These are phyloP conservation scores for Rubia yunnanensis DNA, from an alignment of 257 asterid species.

Conservation along the genomic window DNA sequence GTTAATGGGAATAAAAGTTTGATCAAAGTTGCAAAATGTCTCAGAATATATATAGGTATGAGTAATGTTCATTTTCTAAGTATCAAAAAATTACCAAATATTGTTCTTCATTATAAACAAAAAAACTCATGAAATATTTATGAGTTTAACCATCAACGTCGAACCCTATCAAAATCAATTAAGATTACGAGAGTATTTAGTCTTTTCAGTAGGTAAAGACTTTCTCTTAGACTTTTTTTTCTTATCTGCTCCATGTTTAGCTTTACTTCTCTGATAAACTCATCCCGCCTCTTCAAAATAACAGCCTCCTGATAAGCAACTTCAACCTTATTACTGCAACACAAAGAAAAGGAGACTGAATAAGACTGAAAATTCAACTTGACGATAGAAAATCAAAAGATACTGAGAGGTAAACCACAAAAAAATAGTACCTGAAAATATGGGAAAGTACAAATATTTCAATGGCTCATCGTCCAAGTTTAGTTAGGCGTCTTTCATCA, in stretches of 20 bases:
- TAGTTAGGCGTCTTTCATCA: constrained; percentile 89
- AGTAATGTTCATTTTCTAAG: no score
- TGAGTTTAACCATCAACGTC: no score
- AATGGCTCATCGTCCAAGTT: constrained; percentile 89
- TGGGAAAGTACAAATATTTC: constrained; percentile 80
- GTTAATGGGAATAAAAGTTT: no score
- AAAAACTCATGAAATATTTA: no score
- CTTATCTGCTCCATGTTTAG: constrained; percentile 63
- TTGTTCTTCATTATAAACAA: no score
- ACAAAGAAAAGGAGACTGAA: constrained; percentile 1
- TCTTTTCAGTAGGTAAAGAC: no score
- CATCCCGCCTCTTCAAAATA: constrained; percentile 85
- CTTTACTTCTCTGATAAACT: constrained; percentile 85
- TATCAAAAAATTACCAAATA: no score
- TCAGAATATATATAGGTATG: no score
- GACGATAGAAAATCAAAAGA: background rate
- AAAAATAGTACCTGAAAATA: constrained; percentile 61
- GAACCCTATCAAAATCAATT: no score
- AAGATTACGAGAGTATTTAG: no score
- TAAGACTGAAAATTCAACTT: background rate
- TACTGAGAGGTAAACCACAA: background rate
- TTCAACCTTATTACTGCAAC: constrained; percentile 61
- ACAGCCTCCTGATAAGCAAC: constrained; percentile 87
- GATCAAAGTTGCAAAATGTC: no score
- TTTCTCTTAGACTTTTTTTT: constrained; percentile 59